Base-by-base conservation (phyloP, 108 stramenopile genomes). In the Pseudonitzschia pungens region DNA sequence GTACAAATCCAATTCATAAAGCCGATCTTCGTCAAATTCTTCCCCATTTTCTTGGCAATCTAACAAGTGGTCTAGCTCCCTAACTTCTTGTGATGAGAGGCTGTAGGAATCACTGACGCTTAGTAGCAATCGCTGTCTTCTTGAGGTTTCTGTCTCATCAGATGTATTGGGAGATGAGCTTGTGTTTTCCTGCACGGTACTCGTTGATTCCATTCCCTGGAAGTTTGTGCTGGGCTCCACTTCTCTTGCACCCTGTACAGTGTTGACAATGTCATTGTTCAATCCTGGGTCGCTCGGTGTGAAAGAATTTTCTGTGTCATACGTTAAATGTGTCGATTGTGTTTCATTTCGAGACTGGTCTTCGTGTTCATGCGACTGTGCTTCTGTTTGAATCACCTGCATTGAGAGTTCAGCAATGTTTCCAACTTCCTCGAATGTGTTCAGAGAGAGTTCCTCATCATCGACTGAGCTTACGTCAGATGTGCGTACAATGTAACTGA, bases 1-100 rank as follows among this genome's bases (percentile, higher is more conserved):
- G 26, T 69, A 65, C 5, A 77, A 59, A 40, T 70, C 67, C 21
- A 76, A 44, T 22, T 53, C 48, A 26, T 70, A 76, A 11, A 76
- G 62, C 4, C 69, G 59, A 15, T 60, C 69, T 42, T 70, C 69
- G 51, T 70, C 28, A 29, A 70, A 22, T 5, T 51, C 48, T 27
- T 64, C 62, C 8, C 69, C 75, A 31, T 51, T 50, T 53, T 76
- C 75, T 27, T 70, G 29, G 22, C 31, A 20, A 26, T 63, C 29
- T 40, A 65, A 32, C 2, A 76, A 48, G 29, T 53, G 21, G 16
- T 64, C 51, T 14, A 76, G 69, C 69, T 76, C 75, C 11, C 40
- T n/a, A 5, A 40, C 12, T 43, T 76, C 75, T 9, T 32, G 60
- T 15, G 44, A 53, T 24, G 67, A 59, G 10, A 75, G 57, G 48